Evolutionary conservation across 768 basidiomycete species (phyloP), one percentile per base, ranked within the genome.

Genomic region (Leccinum subtestaceum): DNA sequence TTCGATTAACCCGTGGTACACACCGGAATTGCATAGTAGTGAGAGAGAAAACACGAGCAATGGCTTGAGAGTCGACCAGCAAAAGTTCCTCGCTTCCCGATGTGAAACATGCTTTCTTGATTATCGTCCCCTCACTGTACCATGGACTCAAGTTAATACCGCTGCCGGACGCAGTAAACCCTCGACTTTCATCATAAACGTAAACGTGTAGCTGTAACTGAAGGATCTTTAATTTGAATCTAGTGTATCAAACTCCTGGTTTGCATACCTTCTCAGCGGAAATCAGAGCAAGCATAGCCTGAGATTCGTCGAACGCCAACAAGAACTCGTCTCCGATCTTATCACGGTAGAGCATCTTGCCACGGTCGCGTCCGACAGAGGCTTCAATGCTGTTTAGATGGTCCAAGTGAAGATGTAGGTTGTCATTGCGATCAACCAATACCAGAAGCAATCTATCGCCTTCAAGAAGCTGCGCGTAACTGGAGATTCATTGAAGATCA

Each of bases 1-100:
- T 53, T 6, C 4, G 8, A 40, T 23, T 19, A 4, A 17, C 1
- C 2, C 3, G 5, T 21, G 15, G 9, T 15, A 62, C 74, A 40
- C 38, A 85, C 84, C 84, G 71, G 52, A 84, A 84, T 59, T 83
- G 80, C 64, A 81, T 77, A 1, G 82, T 81, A 3, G 80, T 70
- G 21, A 84, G 67, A 2, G 85, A 86, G 58, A 79, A 84, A 21
- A 86, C 75, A 3, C 84, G 72, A 1, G 76, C 81, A 36, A 76
- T 70, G 2, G 70, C 72, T 19, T 60, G 63, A 3, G 74, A 74
- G 56, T 86, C 84, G 12, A 85, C 67, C 0, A 86, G 67, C 0
- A 83, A 62, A 21, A 86, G 59, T 47, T 86, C 85, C 55, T 86
- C 85, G 32, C 67, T 77, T 5, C 82, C 81, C 27, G 69, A 70